Evolutionary conservation across 257 asterid genomes (phyloP).

Genomic region (Petunia axillaris): DNA sequence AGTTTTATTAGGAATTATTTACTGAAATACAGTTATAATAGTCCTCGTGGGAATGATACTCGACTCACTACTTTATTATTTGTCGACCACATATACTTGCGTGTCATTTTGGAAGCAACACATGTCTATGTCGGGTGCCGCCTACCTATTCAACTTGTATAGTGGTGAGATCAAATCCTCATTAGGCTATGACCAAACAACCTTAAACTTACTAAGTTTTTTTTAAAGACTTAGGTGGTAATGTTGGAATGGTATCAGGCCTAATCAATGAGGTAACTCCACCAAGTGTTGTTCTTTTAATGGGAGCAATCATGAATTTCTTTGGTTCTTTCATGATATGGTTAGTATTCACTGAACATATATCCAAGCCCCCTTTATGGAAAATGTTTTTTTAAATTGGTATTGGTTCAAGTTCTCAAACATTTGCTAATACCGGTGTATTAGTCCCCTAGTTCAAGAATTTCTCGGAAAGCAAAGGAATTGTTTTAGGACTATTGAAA

Average conservation of each 20-base stretch:
- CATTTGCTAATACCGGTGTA: conserved; percentile 61
- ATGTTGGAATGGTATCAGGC: conserved; percentile 57
- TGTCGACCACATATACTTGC: no score
- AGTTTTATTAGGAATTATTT: no score
- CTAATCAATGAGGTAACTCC: conserved; percentile 55
- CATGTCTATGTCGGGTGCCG: conserved; percentile 62
- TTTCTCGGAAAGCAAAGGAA: conserved; percentile 63
- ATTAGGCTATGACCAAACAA: conserved; percentile 59
- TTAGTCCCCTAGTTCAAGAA: conserved; percentile 61
- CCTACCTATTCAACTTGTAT: conserved; percentile 60
- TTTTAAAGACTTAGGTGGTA: conserved; percentile 63
- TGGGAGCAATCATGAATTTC: conserved; percentile 56
- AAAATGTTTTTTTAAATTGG: conserved; percentile 60
- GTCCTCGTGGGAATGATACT: no score
- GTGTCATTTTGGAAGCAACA: no score
- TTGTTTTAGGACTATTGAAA: conserved; percentile 51
- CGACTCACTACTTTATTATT: no score
- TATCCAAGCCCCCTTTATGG: conserved; percentile 52
- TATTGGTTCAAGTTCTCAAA: conserved; percentile 59
- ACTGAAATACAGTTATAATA: no score
- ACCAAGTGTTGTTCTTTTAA: conserved; percentile 57
- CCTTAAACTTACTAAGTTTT: conserved; percentile 51
- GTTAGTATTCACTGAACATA: conserved; percentile 48
- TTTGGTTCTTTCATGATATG: conserved; percentile 65
- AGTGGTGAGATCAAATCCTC: conserved; percentile 51